A percentile compares a stretch with the other conserved stretches of the same genome.
Conservation (phyloP, 805 yeast species). For the Saturnispora silvae region DNA sequence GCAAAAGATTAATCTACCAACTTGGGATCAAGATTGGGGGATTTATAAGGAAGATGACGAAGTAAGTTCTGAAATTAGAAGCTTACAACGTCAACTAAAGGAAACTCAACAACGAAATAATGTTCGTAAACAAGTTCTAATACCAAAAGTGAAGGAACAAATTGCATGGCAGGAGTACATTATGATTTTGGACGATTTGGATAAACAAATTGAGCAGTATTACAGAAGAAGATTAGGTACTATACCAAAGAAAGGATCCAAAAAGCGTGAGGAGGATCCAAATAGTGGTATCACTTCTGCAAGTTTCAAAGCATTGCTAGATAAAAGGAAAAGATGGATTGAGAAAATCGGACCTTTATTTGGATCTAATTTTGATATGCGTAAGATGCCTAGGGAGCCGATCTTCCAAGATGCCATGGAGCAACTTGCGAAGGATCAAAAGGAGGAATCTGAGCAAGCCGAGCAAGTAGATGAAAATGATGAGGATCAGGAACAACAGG, state of each 20-base stretch:
- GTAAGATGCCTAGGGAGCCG: constrained; percentile 57
- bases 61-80: constrained; percentile 72
- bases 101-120: constrained; percentile 53
- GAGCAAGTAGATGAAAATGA: constrained; percentile 5
- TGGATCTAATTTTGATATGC: constrained; percentile 54
- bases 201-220: constrained; percentile 94
- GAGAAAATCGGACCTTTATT: constrained; percentile 82
- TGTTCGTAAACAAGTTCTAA: constrained; percentile 50
- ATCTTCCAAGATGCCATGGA: constrained; percentile 32
- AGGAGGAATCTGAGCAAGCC: constrained; percentile 7
- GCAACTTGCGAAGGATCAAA: constrained; percentile 2
- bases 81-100: constrained; percentile 56
- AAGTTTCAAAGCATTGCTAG: constrained; percentile 68
- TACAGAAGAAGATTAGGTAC: constrained; percentile 74
- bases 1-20: constrained; percentile 27
- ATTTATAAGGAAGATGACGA: constrained; percentile 87
- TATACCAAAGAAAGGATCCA: constrained; percentile 52
- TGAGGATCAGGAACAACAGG: constrained; percentile 8
- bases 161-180: constrained; percentile 92
- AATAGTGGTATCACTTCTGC: constrained; percentile 67
- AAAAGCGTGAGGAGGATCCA: constrained; percentile 28
- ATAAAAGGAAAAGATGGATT: constrained; percentile 84
- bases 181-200: constrained; percentile 83
- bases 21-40: constrained; percentile 58
- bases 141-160: constrained; percentile 74